These are phyloP conservation scores for Aspergillus brasiliensis DNA, from an alignment of 2,329 filamentous ascomycete species.

Conservation along the genomic window DNA sequence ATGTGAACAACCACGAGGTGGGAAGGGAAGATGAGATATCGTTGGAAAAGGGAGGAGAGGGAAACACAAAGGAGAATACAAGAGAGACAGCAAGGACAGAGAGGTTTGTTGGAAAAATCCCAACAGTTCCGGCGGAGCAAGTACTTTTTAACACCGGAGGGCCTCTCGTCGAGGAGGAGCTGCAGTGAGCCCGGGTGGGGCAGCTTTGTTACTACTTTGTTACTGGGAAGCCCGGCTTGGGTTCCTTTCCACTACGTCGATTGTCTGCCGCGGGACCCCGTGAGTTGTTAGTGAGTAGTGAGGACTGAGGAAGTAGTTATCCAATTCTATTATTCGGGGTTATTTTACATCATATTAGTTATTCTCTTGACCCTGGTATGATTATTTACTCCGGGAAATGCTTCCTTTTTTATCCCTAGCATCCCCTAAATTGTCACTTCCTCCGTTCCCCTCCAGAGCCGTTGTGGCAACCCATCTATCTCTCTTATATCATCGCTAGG, in stretches of 20 bases:
- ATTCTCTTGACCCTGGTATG: not conserved
- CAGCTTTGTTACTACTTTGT: not conserved
- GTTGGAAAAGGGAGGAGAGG: constrained; percentile 15
- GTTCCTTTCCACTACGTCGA: constrained; percentile 19
- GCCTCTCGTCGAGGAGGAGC: constrained; percentile 8
- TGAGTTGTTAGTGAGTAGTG: not conserved
- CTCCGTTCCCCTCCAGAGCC: not conserved
- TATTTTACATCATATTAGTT: constrained; percentile 1
- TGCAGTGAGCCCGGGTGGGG: constrained; percentile 19
- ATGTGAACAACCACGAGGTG: constrained; percentile 16
- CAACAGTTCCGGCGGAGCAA: constrained; percentile 35
- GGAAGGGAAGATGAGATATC: constrained; percentile 16
- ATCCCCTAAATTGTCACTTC: not conserved
- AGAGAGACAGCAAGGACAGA: constrained; percentile 26
- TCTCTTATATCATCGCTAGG: constrained; percentile 15
- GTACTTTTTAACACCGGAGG: constrained; percentile 35
- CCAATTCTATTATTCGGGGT: not conserved
- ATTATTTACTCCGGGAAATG: not conserved
- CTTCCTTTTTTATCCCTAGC: not conserved
- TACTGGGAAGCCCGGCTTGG: not conserved
- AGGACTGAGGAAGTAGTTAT: not conserved
- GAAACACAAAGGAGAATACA: constrained; percentile 15
- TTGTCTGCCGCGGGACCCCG: constrained; percentile 14
- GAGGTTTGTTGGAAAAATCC: constrained; percentile 25
- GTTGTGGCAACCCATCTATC: constrained; percentile 10